Evolutionary conservation across 768 basidiomycete species (phyloP).

Genomic region (Rickenella mellea): DNA sequence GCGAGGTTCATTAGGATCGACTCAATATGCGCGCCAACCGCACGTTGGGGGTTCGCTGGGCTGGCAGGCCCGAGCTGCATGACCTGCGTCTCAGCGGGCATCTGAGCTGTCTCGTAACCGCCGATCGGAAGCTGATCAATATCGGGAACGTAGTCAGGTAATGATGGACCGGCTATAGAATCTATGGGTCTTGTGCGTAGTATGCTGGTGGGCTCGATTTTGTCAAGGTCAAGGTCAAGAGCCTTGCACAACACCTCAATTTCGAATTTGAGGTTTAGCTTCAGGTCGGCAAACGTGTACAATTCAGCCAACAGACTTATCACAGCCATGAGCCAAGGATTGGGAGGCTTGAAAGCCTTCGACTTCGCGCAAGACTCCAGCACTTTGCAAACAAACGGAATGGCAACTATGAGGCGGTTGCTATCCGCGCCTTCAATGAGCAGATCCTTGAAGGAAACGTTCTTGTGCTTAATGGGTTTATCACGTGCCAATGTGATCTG

Average conservation of each 20-base stretch:
- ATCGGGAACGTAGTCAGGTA: conserved; percentile 74
- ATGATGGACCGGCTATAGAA: conserved; percentile 44
- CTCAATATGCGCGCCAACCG: conserved; percentile 72
- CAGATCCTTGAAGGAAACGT: conserved; percentile 95
- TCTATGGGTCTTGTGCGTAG: conserved; percentile 70
- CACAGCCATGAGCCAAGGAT: conserved; percentile 98
- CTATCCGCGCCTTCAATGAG: conserved; percentile 92
- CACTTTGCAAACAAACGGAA: conserved; percentile 97
- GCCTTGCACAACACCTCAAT: conserved; percentile 95
- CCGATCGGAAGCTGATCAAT: conserved; percentile 74
- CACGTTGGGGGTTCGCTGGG: conserved; percentile 56
- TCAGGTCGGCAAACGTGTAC: conserved; percentile 95
- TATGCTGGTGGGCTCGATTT: conserved; percentile 75
- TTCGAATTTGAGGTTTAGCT: conserved; percentile 95
- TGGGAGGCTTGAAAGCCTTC: conserved; percentile 89
- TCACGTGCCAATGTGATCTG: conserved; percentile 88
- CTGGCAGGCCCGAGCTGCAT: conserved; percentile 50
- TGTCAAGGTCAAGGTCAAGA: conserved; percentile 78
- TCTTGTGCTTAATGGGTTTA: conserved; percentile 85
- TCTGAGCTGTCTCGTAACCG: conserved; percentile 46
- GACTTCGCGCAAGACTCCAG: conserved; percentile 86
- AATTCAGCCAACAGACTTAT: conserved; percentile 86
- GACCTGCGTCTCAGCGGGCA: conserved; percentile 49
- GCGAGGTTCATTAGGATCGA: conserved; percentile 64
- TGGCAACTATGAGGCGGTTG: conserved; percentile 84